Evolutionary conservation across 2,329 filamentous ascomycete species (phyloP).

Genomic region (Arachnopeziza araneosa): DNA sequence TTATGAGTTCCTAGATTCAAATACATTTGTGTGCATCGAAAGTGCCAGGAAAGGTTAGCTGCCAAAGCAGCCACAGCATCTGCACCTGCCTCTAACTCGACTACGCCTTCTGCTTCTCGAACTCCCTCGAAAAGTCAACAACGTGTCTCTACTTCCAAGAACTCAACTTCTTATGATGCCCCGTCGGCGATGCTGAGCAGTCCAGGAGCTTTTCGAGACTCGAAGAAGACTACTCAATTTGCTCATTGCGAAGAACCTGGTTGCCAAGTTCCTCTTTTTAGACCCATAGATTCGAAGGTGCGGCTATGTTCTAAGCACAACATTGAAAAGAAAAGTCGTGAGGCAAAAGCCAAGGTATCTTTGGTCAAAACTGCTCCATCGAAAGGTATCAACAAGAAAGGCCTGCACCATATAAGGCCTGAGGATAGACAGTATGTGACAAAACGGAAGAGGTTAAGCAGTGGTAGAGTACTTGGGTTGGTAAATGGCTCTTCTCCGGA

Average conservation of each 20-base stretch:
- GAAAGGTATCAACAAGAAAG: constrained; percentile 15
- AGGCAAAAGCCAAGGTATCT: not conserved
- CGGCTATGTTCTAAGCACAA: constrained; percentile 1
- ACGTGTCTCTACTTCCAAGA: not conserved
- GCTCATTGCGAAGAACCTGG: not conserved
- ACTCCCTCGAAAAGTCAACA: not conserved
- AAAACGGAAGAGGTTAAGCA: constrained; percentile 8
- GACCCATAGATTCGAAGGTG: not conserved
- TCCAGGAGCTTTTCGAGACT: not conserved
- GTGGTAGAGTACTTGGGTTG: not conserved
- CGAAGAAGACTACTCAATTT: not conserved
- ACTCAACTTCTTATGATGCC: not conserved
- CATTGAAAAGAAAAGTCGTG: constrained; percentile 2
- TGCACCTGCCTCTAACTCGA: not conserved
- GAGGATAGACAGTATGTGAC: constrained; percentile 14
- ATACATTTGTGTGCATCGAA: not conserved
- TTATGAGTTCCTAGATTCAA: not conserved
- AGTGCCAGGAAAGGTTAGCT: not conserved
- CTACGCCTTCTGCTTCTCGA: not conserved
- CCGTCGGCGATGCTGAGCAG: not conserved
- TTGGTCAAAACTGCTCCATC: not conserved
- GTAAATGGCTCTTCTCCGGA: not conserved
- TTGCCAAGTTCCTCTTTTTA: not conserved
- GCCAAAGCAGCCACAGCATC: not conserved
- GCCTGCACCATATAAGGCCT: constrained; percentile 17